A percentile compares a stretch with the other conserved stretches of the same genome.
These are phyloP conservation scores for Penicillium arizonense DNA, from an alignment of 495 filamentous ascomycete species.

Conservation along the genomic window DNA sequence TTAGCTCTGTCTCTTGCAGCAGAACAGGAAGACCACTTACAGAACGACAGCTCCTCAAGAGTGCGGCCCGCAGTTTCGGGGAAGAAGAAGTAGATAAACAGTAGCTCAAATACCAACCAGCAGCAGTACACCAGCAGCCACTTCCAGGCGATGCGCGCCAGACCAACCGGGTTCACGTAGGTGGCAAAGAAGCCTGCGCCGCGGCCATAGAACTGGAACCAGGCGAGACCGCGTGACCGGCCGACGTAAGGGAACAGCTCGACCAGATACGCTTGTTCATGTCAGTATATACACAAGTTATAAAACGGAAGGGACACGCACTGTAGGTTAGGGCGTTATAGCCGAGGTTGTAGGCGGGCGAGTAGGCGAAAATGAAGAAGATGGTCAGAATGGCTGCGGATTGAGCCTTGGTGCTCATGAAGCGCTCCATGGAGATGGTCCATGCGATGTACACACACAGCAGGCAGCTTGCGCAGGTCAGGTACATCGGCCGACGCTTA, in stretches of 20 bases:
- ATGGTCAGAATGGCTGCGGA: slow-evolving; percentile 50
- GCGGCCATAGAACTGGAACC: slow-evolving; percentile 62
- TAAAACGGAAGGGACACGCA: slow-evolving; percentile 31
- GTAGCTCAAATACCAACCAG: slow-evolving; percentile 57
- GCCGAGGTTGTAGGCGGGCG: slow-evolving; percentile 65
- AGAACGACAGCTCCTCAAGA: slow-evolving; percentile 62
- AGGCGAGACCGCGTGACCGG: slow-evolving; percentile 59
- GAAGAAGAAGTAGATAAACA: slow-evolving; percentile 63
- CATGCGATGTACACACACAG: slow-evolving; percentile 56
- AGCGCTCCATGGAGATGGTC: slow-evolving; percentile 58
- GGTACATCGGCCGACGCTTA: slow-evolving; percentile 57
- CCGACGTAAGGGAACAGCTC: slow-evolving; percentile 64
- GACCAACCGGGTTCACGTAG: slow-evolving; percentile 63
- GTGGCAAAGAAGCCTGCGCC: slow-evolving; percentile 56
- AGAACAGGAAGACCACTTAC: slow-evolving; percentile 37
- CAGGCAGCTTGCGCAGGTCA: slow-evolving; percentile 51
- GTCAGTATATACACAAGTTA: not conserved
- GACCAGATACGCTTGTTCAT: slow-evolving; percentile 50
- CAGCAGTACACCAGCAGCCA: slow-evolving; percentile 63
- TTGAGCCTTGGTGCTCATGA: slow-evolving; percentile 39
- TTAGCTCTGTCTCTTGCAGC: slow-evolving; percentile 4
- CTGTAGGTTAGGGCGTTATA: slow-evolving; percentile 68
- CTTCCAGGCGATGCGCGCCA: slow-evolving; percentile 58
- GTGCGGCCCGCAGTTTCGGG: slow-evolving; percentile 62
- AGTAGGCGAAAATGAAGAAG: slow-evolving; percentile 64